These are phyloP conservation scores for Fragaria iinumae DNA, from an alignment of 306 rosid genomes.

Conservation along the genomic window DNA sequence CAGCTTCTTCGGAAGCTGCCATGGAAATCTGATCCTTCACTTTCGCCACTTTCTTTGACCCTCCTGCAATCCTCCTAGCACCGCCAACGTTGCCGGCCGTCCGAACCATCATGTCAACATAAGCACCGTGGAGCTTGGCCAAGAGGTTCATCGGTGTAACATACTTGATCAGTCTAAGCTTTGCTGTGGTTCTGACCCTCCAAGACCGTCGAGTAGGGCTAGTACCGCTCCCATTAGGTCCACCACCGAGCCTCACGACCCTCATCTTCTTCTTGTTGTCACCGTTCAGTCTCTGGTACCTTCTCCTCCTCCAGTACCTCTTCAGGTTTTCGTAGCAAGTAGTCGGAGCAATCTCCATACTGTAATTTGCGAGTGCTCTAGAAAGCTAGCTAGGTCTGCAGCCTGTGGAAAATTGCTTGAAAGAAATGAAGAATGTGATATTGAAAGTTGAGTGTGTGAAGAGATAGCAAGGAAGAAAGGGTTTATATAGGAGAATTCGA, in stretches of 20 bases:
- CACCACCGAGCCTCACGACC: constrained; percentile 15
- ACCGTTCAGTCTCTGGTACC: constrained; percentile 32
- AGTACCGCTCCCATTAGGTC: neutral
- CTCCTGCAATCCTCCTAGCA: constrained; percentile 23
- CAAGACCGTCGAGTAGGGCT: constrained; percentile 14
- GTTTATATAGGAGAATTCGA: constrained; percentile 5
- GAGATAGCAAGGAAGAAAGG: neutral
- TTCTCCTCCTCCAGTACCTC: constrained; percentile 46
- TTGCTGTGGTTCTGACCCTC: constrained; percentile 16
- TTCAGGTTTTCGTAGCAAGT: constrained; percentile 27
- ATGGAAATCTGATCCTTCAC: constrained; percentile 11
- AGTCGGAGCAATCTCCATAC: constrained; percentile 32
- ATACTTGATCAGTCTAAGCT: constrained; percentile 8
- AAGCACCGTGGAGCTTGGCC: constrained; percentile 29
- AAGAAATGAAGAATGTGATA: neutral
- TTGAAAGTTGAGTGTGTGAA: neutral
- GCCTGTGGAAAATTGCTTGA: neutral
- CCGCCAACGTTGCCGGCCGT: constrained; percentile 29
- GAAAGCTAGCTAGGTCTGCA: neutral
- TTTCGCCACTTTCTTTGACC: constrained; percentile 29
- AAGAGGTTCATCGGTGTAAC: constrained; percentile 29
- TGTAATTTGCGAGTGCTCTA: neutral
- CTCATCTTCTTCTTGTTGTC: constrained; percentile 30
- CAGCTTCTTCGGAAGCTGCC: constrained; percentile 16
- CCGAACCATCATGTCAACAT: constrained; percentile 36